Evolutionary conservation across 345 rosid genomes (phyloP).

Genomic region (Moringa oleifera): DNA sequence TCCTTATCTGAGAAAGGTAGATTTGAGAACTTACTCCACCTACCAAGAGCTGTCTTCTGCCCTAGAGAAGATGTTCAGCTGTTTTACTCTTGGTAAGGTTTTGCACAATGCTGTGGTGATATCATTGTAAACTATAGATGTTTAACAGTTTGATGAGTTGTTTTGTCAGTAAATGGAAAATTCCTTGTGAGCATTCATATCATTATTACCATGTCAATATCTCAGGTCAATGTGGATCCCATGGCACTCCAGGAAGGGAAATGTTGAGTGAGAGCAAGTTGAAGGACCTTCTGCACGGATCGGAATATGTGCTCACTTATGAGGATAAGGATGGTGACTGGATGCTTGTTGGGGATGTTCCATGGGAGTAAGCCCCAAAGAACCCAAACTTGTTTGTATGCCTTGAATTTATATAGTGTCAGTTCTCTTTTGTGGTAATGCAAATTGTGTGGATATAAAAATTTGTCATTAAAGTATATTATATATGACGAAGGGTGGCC

Average conservation of each 20-base stretch:
- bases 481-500: too few species aligned
- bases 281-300: conserved; percentile 82
- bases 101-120: conserved; percentile 6
- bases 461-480: too few species aligned
- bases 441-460: too few species aligned
- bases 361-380: conserved; percentile 74
- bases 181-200: conserved; percentile 1
- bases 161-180: background rate
- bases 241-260: conserved; percentile 58
- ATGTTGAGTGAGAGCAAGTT: conserved; percentile 60
- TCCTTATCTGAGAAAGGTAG: conserved; percentile 88
- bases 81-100: conserved; percentile 75
- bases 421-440: too few species aligned
- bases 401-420: too few species aligned
- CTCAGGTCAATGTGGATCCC: conserved; percentile 71
- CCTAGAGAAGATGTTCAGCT: conserved; percentile 91
- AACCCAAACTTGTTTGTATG: conserved; percentile 10
- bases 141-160: background rate
- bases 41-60: conserved; percentile 73
- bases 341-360: conserved; percentile 99
- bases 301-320: conserved; percentile 81
- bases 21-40: conserved; percentile 60
- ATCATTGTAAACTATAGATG: background rate
- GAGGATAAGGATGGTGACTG: conserved; percentile 93
- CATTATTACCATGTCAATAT: conserved; percentile 3